Evolutionary conservation across 2,329 filamentous ascomycete species (phyloP).

Genomic region (Pseudodiploospora longispora): DNA sequence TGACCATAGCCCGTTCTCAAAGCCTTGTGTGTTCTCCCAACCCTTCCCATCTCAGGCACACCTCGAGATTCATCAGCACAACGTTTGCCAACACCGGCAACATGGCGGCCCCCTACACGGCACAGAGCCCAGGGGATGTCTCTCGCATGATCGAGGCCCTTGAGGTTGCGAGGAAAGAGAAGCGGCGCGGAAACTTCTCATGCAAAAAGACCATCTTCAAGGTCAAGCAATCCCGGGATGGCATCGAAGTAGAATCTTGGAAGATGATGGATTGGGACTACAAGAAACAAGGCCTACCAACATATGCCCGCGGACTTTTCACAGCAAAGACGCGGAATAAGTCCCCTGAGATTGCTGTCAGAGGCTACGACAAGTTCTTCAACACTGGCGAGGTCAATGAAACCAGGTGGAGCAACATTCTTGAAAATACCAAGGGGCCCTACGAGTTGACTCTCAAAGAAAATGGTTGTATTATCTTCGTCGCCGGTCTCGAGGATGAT

Average conservation of each 20-base stretch:
- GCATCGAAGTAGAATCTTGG: conserved; percentile 79
- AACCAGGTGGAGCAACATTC: conserved; percentile 77
- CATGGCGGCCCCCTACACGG: conserved; percentile 48
- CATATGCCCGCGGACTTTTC: conserved; percentile 89
- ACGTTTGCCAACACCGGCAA: neutral
- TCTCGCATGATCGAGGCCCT: conserved; percentile 57
- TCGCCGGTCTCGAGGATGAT: conserved; percentile 82
- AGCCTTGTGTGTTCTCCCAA: too few species aligned
- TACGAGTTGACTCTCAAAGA: conserved; percentile 97
- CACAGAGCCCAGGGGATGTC: conserved; percentile 64
- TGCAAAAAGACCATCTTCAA: conserved; percentile 75
- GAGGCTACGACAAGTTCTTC: conserved; percentile 99
- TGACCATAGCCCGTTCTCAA: too few species aligned
- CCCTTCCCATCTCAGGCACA: neutral
- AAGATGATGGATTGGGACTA: conserved; percentile 93
- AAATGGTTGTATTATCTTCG: conserved; percentile 99
- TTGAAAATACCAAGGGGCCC: conserved; percentile 67
- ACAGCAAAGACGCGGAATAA: conserved; percentile 63
- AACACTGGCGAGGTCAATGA: conserved; percentile 75
- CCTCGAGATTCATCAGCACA: neutral
- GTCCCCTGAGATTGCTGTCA: conserved; percentile 68
- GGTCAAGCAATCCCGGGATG: conserved; percentile 53
- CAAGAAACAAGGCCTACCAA: conserved; percentile 77
- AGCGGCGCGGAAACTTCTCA: conserved; percentile 53
- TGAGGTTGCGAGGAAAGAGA: conserved; percentile 46